A percentile compares a stretch with the other conserved stretches of the same genome.
phyloP scores from a whole-genome alignment of 805 yeast species.

The Komagataella populi region DNA sequence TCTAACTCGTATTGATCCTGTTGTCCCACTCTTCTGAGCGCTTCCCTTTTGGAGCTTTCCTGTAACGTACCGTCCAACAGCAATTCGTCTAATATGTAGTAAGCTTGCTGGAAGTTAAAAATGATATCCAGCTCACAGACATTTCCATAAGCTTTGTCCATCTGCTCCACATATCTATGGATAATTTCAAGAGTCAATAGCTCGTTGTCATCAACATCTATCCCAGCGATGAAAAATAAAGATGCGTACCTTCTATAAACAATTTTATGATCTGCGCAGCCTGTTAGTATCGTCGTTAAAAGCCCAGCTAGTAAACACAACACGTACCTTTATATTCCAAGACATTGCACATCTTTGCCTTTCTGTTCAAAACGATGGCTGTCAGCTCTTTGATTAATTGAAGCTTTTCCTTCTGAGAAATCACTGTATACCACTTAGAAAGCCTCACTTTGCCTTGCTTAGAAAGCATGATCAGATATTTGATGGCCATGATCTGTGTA shows the following conservation, averaged over 20 bases:
- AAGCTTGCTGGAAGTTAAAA: conserved; percentile 90
- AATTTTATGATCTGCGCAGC: conserved; percentile 48
- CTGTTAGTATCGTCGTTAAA: conserved; percentile 1
- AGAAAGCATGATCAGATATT: conserved; percentile 69
- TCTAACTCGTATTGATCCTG: conserved; percentile 80
- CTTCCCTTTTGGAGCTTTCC: conserved; percentile 73
- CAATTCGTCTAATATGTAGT: conserved; percentile 82
- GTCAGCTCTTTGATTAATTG: conserved; percentile 78
- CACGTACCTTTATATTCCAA: conserved; percentile 56
- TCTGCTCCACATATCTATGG: conserved; percentile 89
- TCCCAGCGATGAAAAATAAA: conserved; percentile 77
- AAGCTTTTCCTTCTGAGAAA: conserved; percentile 74
- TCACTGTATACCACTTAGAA: conserved; percentile 84
- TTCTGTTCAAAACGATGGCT: conserved; percentile 69
- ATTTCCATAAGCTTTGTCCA: conserved; percentile 92
- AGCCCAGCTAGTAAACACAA: neutral
- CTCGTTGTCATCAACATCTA: conserved; percentile 77
- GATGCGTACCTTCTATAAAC: conserved; percentile 92
- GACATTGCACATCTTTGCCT: conserved; percentile 92
- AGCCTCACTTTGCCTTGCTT: conserved; percentile 93
- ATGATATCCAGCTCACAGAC: conserved; percentile 96
- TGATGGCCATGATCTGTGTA: conserved; percentile 46
- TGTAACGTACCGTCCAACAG: conserved; percentile 78
- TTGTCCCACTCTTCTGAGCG: conserved; percentile 59
- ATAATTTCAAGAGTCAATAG: conserved; percentile 72